Percentiles rank a stretch among this genome's conserved stretches.
Evolutionary conservation across 176 grass and related monocot species (phyloP).

Genomic region (Themeda triandra): DNA sequence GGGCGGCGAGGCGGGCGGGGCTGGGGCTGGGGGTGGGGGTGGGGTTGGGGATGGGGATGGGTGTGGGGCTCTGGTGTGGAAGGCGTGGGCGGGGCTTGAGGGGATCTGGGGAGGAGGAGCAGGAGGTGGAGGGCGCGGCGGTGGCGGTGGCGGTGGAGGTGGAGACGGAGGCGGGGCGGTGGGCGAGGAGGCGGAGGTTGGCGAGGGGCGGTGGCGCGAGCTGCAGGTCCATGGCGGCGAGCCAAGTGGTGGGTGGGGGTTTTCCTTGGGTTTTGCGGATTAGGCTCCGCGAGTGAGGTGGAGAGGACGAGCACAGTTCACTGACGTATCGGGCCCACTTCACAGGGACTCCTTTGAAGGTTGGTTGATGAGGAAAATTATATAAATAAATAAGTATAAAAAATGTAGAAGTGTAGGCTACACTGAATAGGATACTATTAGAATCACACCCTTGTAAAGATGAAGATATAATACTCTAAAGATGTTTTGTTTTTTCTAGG

Average conservation of each 20-base stretch:
- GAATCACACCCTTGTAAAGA: too few species aligned
- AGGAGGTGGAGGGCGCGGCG: not conserved
- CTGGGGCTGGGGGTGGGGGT: not conserved
- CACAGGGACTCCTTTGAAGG: not conserved
- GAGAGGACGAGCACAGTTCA: too few species aligned
- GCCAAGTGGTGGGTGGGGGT: not conserved
- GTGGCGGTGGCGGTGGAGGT: not conserved
- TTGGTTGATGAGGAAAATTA: too few species aligned
- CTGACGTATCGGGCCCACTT: too few species aligned
- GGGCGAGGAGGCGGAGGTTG: not conserved
- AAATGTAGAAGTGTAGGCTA: too few species aligned
- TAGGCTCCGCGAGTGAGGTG: too few species aligned
- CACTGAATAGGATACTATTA: too few species aligned
- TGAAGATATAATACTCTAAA: too few species aligned
- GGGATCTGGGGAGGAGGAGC: not conserved
- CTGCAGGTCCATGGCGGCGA: slow-evolving; percentile 42
- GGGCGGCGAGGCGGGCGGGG: slow-evolving; percentile 19
- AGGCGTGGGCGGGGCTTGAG: slow-evolving; percentile 47
- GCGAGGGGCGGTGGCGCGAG: slow-evolving; percentile 8
- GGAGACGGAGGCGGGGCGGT: not conserved
- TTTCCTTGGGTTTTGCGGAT: slow-evolving; percentile 31
- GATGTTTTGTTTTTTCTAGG: too few species aligned
- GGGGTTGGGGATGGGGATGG: not conserved
- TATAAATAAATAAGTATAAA: too few species aligned
- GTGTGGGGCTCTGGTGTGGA: slow-evolving; percentile 1